phyloP scores from a whole-genome alignment of 768 basidiomycete genomes.

The Lyophyllum semitale region DNA sequence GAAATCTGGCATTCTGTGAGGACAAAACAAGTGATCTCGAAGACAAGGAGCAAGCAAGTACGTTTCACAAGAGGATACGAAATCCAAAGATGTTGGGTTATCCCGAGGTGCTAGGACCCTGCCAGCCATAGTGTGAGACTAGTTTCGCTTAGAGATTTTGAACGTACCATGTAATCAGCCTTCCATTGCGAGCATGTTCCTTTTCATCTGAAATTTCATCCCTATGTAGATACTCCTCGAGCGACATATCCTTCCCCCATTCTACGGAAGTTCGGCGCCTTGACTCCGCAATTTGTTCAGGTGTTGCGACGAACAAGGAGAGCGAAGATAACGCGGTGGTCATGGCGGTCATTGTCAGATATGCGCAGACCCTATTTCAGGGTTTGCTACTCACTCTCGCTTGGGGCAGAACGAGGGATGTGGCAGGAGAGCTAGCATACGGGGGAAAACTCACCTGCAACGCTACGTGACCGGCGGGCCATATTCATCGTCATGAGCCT shows the following conservation, averaged over 20 bases:
- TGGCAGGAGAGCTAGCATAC: too few species aligned
- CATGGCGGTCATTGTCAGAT: background rate
- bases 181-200: slow-evolving; percentile 47
- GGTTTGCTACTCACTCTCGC: too few species aligned
- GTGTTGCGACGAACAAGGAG: slow-evolving; percentile 50
- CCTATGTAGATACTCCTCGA: slow-evolving; percentile 48
- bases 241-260: slow-evolving; percentile 46
- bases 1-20: slow-evolving; percentile 21
- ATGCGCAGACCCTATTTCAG: background rate
- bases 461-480: too few species aligned
- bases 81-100: slow-evolving; percentile 51
- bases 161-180: slow-evolving; percentile 50
- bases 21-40: background rate
- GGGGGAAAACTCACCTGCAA: too few species aligned
- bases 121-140: background rate
- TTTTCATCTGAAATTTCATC: slow-evolving; percentile 38
- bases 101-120: slow-evolving; percentile 63
- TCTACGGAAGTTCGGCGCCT: slow-evolving; percentile 37
- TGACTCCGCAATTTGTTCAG: slow-evolving; percentile 42
- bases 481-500: too few species aligned
- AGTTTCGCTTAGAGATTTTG: background rate
- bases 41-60: slow-evolving; percentile 28
- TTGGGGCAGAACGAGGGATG: too few species aligned
- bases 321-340: slow-evolving; percentile 24
- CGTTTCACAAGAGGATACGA: slow-evolving; percentile 66